These are phyloP conservation scores for Orbilia brochopaga DNA, from an alignment of 2,329 filamentous ascomycete genomes.

Conservation along the genomic window DNA sequence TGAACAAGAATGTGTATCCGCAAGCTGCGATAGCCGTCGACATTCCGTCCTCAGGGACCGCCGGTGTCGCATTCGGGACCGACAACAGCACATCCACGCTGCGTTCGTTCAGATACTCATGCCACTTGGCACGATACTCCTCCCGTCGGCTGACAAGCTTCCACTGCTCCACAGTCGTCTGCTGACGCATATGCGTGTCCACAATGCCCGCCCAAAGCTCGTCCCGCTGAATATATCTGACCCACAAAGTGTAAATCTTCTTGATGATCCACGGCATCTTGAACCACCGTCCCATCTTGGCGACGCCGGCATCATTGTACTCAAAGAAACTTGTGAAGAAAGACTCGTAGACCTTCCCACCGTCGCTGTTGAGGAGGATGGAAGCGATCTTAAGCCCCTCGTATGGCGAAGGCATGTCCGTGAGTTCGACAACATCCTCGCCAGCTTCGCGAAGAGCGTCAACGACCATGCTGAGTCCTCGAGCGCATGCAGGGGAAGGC, in stretches of 20 bases:
- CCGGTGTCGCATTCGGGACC: slow-evolving; percentile 88
- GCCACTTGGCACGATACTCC: slow-evolving; percentile 76
- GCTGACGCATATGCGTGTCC: slow-evolving; percentile 70
- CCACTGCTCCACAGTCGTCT: slow-evolving; percentile 81
- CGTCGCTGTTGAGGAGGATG: slow-evolving; percentile 82
- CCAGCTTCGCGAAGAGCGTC: slow-evolving; percentile 72
- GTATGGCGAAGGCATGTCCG: slow-evolving; percentile 72
- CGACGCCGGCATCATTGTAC: slow-evolving; percentile 77
- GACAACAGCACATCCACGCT: slow-evolving; percentile 79
- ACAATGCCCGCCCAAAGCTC: slow-evolving; percentile 78
- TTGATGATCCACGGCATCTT: slow-evolving; percentile 74
- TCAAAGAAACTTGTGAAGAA: slow-evolving; percentile 76
- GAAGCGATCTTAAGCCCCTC: slow-evolving; percentile 77
- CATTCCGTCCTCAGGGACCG: slow-evolving; percentile 86
- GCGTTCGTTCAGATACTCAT: slow-evolving; percentile 79
- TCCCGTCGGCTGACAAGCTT: slow-evolving; percentile 78
- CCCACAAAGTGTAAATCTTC: slow-evolving; percentile 86
- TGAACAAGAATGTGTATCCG: slow-evolving; percentile 93
- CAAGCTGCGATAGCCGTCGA: slow-evolving; percentile 82
- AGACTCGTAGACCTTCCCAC: slow-evolving; percentile 77
- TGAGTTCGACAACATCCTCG: slow-evolving; percentile 71
- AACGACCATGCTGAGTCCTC: slow-evolving; percentile 75
- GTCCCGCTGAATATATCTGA: slow-evolving; percentile 81
- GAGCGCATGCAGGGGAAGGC: slow-evolving; percentile 80
- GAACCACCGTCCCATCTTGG: slow-evolving; percentile 76